These are phyloP conservation scores for Diaporthe eres DNA, from an alignment of 2,329 filamentous ascomycete genomes.

Conservation along the genomic window DNA sequence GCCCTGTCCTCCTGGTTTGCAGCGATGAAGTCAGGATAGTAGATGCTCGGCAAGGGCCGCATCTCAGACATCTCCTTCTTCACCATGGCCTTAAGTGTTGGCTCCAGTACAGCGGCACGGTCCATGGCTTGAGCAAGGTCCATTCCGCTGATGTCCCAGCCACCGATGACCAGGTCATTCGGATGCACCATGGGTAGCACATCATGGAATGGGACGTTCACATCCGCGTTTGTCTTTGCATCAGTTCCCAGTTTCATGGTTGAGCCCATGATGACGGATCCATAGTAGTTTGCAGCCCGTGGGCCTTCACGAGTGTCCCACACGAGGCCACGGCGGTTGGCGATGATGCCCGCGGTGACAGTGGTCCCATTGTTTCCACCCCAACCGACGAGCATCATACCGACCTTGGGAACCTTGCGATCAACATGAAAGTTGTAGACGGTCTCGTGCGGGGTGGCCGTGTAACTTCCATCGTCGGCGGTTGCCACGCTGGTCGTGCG, in stretches of 20 bases:
- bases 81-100: conserved; percentile 90
- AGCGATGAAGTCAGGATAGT: conserved; percentile 99
- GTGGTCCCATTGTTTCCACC: conserved; percentile 99
- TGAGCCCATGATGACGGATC: conserved; percentile 96
- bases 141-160: conserved; percentile 97
- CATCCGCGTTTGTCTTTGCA: conserved; percentile 84
- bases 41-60: conserved; percentile 92
- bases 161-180: conserved; percentile 93
- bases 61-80: conserved; percentile 93
- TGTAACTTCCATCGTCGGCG: conserved; percentile 78
- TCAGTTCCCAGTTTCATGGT: conserved; percentile 97
- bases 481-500: conserved; percentile 88
- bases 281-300: conserved; percentile 95
- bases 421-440: conserved; percentile 98
- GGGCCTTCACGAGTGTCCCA: conserved; percentile 96
- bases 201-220: conserved; percentile 97
- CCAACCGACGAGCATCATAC: conserved; percentile 97
- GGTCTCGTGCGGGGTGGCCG: conserved; percentile 89
- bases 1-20: conserved; percentile 98
- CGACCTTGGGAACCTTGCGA: conserved; percentile 91
- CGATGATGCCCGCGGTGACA: conserved; percentile 96
- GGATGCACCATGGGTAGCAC: conserved; percentile 97
- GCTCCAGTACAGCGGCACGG: conserved; percentile 93
- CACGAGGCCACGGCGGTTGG: conserved; percentile 86
- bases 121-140: conserved; percentile 95